Evolutionary conservation across 768 basidiomycete genomes (phyloP).

Genomic region (Calocera cornea): DNA sequence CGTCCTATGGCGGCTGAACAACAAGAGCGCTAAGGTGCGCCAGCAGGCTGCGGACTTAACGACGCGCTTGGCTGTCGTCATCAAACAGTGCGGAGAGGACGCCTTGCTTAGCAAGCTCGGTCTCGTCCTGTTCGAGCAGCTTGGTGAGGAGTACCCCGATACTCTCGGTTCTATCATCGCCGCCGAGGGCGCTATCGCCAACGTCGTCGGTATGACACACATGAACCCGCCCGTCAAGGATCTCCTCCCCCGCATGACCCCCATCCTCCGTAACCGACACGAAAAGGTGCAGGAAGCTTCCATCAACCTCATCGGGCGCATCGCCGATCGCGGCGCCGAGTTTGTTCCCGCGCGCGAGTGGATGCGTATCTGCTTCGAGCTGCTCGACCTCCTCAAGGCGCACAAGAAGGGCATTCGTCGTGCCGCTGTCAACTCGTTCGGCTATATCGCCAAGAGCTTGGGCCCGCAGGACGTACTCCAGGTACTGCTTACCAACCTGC

Average conservation of each 20-base stretch:
- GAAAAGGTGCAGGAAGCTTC: conserved; percentile 99
- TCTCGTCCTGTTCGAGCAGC: conserved; percentile 91
- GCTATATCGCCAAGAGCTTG: conserved; percentile 98
- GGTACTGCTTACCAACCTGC: conserved; percentile 87
- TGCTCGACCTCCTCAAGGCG: conserved; percentile 91
- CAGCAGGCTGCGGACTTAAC: conserved; percentile 99
- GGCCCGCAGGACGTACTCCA: conserved; percentile 97
- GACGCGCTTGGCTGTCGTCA: conserved; percentile 87
- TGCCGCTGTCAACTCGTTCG: conserved; percentile 98
- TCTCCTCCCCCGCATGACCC: conserved; percentile 96
- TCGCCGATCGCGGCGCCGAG: conserved; percentile 98
- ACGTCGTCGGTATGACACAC: conserved; percentile 99
- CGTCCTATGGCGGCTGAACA: conserved; percentile 96
- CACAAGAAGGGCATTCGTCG: conserved; percentile 99
- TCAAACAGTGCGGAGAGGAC: conserved; percentile 98
- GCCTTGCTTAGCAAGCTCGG: conserved; percentile 91
- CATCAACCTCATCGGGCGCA: conserved; percentile 98
- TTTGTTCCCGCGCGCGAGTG: conserved; percentile 97
- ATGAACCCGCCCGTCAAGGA: conserved; percentile 99
- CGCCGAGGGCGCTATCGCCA: conserved; percentile 95
- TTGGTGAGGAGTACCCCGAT: conserved; percentile 98
- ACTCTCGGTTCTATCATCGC: conserved; percentile 97
- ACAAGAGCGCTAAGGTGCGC: conserved; percentile 98
- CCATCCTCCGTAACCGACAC: conserved; percentile 96
- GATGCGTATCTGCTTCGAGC: conserved; percentile 99